A percentile compares a stretch with the other conserved stretches of the same genome.
Evolutionary conservation across 2,329 filamentous ascomycete species (phyloP).

Genomic region (Epichloe uncinata): DNA sequence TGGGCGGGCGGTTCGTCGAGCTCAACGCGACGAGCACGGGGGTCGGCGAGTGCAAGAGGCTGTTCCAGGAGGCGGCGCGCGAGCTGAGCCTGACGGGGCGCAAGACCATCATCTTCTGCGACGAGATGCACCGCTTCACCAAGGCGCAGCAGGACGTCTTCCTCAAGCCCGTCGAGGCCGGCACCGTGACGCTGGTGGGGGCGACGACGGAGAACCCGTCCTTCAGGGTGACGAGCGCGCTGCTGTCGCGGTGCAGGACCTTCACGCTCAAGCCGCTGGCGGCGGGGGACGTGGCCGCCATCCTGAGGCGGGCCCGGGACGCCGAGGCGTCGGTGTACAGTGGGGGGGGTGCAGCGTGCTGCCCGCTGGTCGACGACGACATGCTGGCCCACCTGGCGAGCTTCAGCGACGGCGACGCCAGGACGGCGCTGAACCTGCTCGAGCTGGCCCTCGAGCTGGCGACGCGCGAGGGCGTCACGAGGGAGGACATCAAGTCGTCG

Average conservation of each 20-base stretch:
- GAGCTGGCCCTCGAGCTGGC: slow-evolving; percentile 71
- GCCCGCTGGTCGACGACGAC: slow-evolving; percentile 61
- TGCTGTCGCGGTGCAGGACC: slow-evolving; percentile 79
- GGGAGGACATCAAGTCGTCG: slow-evolving; percentile 63
- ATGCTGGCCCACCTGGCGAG: slow-evolving; percentile 69
- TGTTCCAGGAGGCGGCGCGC: slow-evolving; percentile 72
- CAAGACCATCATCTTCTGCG: slow-evolving; percentile 93
- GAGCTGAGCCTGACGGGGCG: slow-evolving; percentile 71
- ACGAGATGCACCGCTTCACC: slow-evolving; percentile 87
- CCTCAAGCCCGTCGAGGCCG: slow-evolving; percentile 79
- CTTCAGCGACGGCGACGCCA: slow-evolving; percentile 85
- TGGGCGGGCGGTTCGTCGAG: slow-evolving; percentile 80
- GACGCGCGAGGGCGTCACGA: slow-evolving; percentile 47
- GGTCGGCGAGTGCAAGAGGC: slow-evolving; percentile 81
- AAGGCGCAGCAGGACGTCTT: slow-evolving; percentile 95
- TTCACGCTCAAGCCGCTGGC: slow-evolving; percentile 73
- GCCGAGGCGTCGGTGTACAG: slow-evolving; percentile 44
- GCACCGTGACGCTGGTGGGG: slow-evolving; percentile 81
- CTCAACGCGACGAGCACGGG: slow-evolving; percentile 88
- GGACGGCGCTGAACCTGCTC: slow-evolving; percentile 83
- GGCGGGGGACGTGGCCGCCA: slow-evolving; percentile 58
- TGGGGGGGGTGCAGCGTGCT: too few relatives aligned
- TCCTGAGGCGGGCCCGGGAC: slow-evolving; percentile 67
- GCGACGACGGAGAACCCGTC: slow-evolving; percentile 96
- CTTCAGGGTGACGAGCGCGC: slow-evolving; percentile 79